phyloP scores from a whole-genome alignment of 2,329 filamentous ascomycete genomes.

The Fusarium citri region DNA sequence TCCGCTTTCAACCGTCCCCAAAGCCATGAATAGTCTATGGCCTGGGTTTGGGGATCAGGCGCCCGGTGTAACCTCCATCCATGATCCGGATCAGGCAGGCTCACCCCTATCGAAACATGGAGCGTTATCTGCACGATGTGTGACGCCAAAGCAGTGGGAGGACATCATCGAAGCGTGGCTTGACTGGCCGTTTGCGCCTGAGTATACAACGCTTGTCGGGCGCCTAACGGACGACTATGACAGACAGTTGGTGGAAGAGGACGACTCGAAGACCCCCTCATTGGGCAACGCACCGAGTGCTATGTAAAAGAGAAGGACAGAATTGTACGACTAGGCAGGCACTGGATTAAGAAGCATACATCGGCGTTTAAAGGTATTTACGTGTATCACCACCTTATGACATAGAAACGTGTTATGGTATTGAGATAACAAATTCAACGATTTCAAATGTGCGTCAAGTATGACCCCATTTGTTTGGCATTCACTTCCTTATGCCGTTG shows the following conservation, averaged over 20 bases:
- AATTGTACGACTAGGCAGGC: neutral
- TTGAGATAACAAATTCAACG: constrained; percentile 34
- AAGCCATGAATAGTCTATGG: constrained; percentile 64
- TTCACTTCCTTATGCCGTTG: constrained; percentile 11
- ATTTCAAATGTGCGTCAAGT: constrained; percentile 19
- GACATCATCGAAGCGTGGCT: constrained; percentile 71
- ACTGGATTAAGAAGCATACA: neutral
- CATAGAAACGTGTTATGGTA: neutral
- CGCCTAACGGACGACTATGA: constrained; percentile 51
- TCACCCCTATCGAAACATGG: constrained; percentile 53
- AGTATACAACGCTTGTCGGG: constrained; percentile 60
- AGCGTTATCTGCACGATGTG: constrained; percentile 58
- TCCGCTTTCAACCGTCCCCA: constrained; percentile 57
- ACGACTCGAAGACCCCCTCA: constrained; percentile 41
- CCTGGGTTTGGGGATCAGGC: constrained; percentile 69
- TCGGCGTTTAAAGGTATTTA: constrained; percentile 13
- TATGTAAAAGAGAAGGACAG: neutral
- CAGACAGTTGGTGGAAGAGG: constrained; percentile 22
- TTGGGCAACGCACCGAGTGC: constrained; percentile 21
- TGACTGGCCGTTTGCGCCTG: constrained; percentile 73
- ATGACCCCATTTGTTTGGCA: constrained; percentile 17
- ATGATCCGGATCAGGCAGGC: constrained; percentile 62
- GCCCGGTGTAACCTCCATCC: constrained; percentile 60
- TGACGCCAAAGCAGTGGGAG: constrained; percentile 66
- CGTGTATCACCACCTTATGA: constrained; percentile 4